phyloP scores from a whole-genome alignment of 768 basidiomycete genomes.

The Auricularia sp. region DNA sequence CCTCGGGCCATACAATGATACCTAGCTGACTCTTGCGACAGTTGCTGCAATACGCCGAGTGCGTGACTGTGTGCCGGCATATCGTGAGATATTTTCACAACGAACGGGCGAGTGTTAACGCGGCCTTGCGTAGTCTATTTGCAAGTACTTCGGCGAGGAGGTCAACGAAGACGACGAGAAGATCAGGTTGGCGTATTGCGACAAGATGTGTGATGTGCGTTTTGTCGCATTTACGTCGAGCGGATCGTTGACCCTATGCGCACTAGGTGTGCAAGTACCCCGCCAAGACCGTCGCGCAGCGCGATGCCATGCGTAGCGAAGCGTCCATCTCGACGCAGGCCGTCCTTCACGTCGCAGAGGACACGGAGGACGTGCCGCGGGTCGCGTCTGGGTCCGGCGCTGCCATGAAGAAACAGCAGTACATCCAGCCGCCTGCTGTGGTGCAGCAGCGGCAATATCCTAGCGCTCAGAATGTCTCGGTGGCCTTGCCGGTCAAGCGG shows the following conservation, averaged over 20 bases:
- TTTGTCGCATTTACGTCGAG: neutral
- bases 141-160: conserved; percentile 70
- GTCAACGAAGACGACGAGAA: conserved; percentile 41
- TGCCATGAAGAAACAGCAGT: conserved; percentile 6
- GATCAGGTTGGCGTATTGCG: conserved; percentile 44
- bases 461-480: neutral
- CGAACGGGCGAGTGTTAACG: neutral
- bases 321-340: conserved; percentile 22
- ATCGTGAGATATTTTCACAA: conserved; percentile 36
- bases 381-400: conserved; percentile 20
- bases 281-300: conserved; percentile 46
- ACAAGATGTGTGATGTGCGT: conserved; percentile 74
- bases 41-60: conserved; percentile 52
- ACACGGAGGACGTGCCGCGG: conserved; percentile 6
- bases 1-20: conserved; percentile 1
- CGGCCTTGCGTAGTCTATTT: conserved; percentile 43
- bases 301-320: conserved; percentile 38
- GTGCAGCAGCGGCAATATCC: neutral
- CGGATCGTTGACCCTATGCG: neutral
- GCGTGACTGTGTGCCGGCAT: conserved; percentile 52
- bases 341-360: neutral
- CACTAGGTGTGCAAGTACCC: conserved; percentile 69
- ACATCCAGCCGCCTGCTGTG: neutral
- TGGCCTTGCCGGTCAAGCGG: neutral
- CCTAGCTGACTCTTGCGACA: conserved; percentile 23